Percentiles rank a stretch among this genome's conserved stretches.
phyloP scores from a whole-genome alignment of 768 basidiomycete genomes.

The Leucogyrophana mollusca region DNA sequence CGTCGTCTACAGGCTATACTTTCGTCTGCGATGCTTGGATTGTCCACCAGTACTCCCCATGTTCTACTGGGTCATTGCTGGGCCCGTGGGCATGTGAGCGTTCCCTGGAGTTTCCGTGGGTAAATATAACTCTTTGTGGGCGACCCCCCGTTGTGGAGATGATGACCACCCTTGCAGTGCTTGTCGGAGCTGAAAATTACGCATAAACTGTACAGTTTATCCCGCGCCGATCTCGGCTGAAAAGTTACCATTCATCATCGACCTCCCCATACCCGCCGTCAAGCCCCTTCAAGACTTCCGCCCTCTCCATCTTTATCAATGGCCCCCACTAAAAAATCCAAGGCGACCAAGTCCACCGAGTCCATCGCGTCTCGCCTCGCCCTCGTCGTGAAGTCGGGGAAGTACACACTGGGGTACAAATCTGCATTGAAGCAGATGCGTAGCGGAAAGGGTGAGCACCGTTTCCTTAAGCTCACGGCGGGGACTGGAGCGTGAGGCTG shows the following conservation, averaged over 20 bases:
- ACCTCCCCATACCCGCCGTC: conserved; percentile 8
- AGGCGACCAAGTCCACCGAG: conserved; percentile 90
- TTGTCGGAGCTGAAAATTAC: too few species aligned
- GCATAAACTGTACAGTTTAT: conserved; percentile 31
- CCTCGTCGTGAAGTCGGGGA: conserved; percentile 98
- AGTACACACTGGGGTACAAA: conserved; percentile 97
- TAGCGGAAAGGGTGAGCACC: conserved; percentile 87
- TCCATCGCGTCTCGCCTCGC: conserved; percentile 89
- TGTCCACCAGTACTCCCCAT: too few species aligned
- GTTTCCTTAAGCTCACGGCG: conserved; percentile 47
- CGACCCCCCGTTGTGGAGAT: too few species aligned
- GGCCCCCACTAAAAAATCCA: conserved; percentile 96
- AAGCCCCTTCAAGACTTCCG: conserved; percentile 12
- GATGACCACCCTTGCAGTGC: too few species aligned
- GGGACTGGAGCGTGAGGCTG: conserved; percentile 98
- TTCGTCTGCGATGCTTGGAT: too few species aligned
- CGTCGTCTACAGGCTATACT: too few species aligned
- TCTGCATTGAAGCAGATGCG: conserved; percentile 98
- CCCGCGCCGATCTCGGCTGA: conserved; percentile 6
- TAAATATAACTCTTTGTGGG: too few species aligned
- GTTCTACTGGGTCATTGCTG: too few species aligned
- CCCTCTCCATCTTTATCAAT: conserved; percentile 43
- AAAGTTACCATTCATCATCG: conserved; percentile 13
- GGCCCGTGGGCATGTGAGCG: too few species aligned
- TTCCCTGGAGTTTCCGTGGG: too few species aligned